Conservation (phyloP, 768 basidiomycete species). For the Clathrus columnatus region DNA sequence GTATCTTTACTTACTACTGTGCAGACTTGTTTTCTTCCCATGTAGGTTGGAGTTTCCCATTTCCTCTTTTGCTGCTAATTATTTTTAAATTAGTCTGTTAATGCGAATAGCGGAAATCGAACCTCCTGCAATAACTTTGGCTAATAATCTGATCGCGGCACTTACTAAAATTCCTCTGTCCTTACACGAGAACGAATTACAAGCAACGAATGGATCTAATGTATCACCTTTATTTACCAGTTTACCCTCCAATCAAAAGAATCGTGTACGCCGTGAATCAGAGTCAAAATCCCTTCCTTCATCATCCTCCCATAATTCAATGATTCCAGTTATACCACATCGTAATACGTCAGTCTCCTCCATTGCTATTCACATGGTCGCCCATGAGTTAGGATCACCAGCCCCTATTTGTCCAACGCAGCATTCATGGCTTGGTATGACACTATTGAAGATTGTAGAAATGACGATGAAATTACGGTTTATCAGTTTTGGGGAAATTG, state of each 20-base stretch:
- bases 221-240: neutral
- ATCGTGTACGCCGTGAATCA: neutral
- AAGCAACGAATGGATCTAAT: neutral
- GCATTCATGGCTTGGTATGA: constrained; percentile 4
- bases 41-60: neutral
- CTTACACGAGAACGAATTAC: neutral
- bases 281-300: neutral
- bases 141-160: neutral
- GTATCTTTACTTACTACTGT: neutral
- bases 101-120: neutral
- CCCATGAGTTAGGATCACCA: neutral
- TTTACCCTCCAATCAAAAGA: neutral
- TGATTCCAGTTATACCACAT: neutral
- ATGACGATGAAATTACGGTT: neutral
- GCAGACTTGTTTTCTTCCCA: constrained; percentile 3
- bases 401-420: neutral
- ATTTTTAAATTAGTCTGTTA: neutral
- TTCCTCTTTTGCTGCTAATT: neutral
- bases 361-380: constrained; percentile 1
- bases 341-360: neutral
- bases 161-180: neutral
- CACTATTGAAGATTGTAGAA: constrained; percentile 3
- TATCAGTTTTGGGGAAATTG: neutral
- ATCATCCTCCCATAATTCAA: neutral
- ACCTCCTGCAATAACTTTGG: neutral